Percentiles rank a stretch among this genome's conserved stretches.
Conservation (phyloP, 2,329 filamentous ascomycete genomes). For the Colletotrichum cordylinicola region DNA sequence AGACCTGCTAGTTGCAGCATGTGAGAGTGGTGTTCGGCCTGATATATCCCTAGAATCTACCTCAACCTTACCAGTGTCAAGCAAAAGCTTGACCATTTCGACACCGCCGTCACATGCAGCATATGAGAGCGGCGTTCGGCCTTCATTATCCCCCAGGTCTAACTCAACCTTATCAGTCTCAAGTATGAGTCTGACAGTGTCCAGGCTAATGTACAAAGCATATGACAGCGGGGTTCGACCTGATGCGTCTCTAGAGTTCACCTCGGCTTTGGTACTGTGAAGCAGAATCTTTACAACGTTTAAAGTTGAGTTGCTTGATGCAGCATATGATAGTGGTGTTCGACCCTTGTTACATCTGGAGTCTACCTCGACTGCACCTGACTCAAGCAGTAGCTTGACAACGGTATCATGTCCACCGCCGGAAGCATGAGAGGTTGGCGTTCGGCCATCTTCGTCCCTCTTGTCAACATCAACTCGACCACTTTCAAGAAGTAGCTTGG, state of each 20-base stretch:
- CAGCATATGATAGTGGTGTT: too few relatives aligned
- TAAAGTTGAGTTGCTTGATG: too few relatives aligned
- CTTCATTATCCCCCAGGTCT: too few relatives aligned
- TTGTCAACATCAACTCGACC: too few relatives aligned
- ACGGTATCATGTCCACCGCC: neutral
- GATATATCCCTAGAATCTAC: too few relatives aligned
- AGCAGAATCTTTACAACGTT: neutral
- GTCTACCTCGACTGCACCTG: neutral
- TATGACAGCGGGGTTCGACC: neutral
- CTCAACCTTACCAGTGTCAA: too few relatives aligned
- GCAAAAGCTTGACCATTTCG: too few relatives aligned
- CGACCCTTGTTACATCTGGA: accelerated
- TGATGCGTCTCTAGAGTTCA: neutral
- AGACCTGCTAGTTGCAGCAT: neutral
- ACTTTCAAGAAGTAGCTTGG: neutral
- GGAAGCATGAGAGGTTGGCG: neutral
- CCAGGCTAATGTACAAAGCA: too few relatives aligned
- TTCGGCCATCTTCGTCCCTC: too few relatives aligned
- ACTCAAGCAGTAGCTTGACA: neutral
- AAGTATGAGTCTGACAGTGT: too few relatives aligned
- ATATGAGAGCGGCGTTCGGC: neutral
- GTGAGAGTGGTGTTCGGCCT: neutral
- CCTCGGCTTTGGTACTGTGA: neutral
- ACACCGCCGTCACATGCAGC: accelerated
- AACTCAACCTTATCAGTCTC: too few relatives aligned